Percentiles rank a stretch among this genome's conserved stretches.
Evolutionary conservation across 2,329 filamentous ascomycete genomes (phyloP).

Genomic region (Beauveria medogensis): DNA sequence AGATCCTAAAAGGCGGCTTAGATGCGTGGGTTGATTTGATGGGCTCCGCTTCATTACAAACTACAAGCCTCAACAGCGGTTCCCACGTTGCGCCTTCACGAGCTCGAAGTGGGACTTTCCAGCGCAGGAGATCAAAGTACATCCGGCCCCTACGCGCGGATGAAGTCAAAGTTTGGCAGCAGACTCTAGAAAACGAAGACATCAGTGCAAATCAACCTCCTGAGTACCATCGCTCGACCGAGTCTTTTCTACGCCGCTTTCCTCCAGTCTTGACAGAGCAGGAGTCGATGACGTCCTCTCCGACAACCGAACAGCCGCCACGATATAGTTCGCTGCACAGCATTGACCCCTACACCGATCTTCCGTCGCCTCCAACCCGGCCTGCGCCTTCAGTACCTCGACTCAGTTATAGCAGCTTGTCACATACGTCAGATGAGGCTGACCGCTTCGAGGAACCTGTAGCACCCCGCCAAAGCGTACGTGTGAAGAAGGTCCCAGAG

Average conservation of each 20-base stretch:
- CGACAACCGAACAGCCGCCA: slow-evolving; percentile 17
- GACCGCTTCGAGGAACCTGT: slow-evolving; percentile 31
- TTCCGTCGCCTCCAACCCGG: slow-evolving; percentile 52
- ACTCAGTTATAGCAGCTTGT: slow-evolving; percentile 73
- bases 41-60: slow-evolving; percentile 55
- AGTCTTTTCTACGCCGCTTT: slow-evolving; percentile 77
- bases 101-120: slow-evolving; percentile 20
- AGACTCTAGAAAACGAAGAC: slow-evolving; percentile 61
- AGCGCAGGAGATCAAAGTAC: slow-evolving; percentile 35
- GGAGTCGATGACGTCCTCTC: slow-evolving; percentile 49
- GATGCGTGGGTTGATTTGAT: slow-evolving; percentile 82
- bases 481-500: slow-evolving; percentile 29
- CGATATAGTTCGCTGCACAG: slow-evolving; percentile 22
- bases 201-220: slow-evolving; percentile 40
- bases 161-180: slow-evolving; percentile 75
- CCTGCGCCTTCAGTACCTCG: slow-evolving; percentile 61
- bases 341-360: slow-evolving; percentile 36
- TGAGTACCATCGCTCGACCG: slow-evolving; percentile 59
- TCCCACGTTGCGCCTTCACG: slow-evolving; percentile 20
- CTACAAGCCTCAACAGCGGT: slow-evolving; percentile 22
- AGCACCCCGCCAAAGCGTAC: slow-evolving; percentile 30
- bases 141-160: slow-evolving; percentile 67
- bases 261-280: slow-evolving; percentile 59
- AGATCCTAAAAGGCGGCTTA: slow-evolving; percentile 73
- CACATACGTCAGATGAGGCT: slow-evolving; percentile 28